These are phyloP conservation scores for Coemansia sp. DNA, from an alignment of 192 early-diverging fungal genomes.

Conservation along the genomic window DNA sequence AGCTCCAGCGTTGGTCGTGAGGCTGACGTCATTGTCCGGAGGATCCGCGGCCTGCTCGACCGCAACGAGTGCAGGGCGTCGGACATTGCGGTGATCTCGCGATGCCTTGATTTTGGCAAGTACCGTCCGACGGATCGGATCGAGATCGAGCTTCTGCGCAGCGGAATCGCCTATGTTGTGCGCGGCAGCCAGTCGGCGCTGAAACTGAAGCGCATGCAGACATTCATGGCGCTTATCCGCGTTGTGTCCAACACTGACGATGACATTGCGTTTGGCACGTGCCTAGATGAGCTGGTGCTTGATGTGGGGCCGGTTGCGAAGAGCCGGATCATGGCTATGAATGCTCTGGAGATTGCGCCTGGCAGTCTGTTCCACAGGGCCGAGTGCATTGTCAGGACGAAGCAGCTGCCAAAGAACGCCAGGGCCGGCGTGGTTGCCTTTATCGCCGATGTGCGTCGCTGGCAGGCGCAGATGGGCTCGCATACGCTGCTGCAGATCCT, in stretches of 20 bases:
- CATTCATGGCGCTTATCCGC: constrained; percentile 42
- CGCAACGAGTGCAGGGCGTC: constrained; percentile 66
- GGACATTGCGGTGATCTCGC: constrained; percentile 67
- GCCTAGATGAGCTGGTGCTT: constrained; percentile 25
- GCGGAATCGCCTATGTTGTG: constrained; percentile 39
- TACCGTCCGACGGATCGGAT: constrained; percentile 55
- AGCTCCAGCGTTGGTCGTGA: constrained; percentile 61
- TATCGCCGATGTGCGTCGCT: constrained; percentile 8
- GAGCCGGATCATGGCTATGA: constrained; percentile 5
- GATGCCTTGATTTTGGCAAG: constrained; percentile 58
- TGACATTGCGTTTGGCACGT: constrained; percentile 31
- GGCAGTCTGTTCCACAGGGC: constrained; percentile 9
- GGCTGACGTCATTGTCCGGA: constrained; percentile 44
- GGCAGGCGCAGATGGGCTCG: constrained; percentile 15
- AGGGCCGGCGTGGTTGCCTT: constrained; percentile 23
- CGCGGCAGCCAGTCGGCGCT: constrained; percentile 46
- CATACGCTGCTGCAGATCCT: constrained; percentile 16
- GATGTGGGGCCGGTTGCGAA: constrained; percentile 17
- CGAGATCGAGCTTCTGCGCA: constrained; percentile 58
- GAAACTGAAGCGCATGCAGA: constrained; percentile 35
- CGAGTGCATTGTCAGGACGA: neutral
- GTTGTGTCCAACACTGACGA: constrained; percentile 33
- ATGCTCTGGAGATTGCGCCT: neutral
- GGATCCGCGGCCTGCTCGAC: constrained; percentile 40
- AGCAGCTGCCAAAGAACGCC: constrained; percentile 9